These are phyloP conservation scores for Auxenochlorella protothecoides DNA, from an alignment of 139 green algal genomes.

Conservation along the genomic window DNA sequence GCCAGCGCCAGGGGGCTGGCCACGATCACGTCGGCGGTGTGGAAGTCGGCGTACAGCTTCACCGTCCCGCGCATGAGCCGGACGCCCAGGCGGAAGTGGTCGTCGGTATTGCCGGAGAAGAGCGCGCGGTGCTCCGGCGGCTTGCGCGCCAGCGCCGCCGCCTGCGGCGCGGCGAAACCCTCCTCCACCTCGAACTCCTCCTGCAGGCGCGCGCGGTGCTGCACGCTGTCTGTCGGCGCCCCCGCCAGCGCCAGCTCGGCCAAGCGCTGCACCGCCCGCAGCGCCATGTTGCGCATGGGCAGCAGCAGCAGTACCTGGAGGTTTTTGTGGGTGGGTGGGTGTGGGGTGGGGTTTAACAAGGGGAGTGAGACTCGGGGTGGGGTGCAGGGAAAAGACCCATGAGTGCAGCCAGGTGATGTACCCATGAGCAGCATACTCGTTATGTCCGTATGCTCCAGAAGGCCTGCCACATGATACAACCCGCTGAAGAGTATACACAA, in stretches of 20 bases:
- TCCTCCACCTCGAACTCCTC: constrained; percentile 64
- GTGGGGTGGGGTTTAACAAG: too few relatives aligned
- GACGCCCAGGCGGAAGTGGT: constrained; percentile 90
- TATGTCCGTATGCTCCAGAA: too few relatives aligned
- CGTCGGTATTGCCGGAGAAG: constrained; percentile 86
- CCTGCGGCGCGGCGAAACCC: constrained; percentile 8
- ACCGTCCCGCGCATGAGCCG: constrained; percentile 73
- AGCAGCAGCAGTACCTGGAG: constrained; percentile 71
- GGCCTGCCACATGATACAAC: too few relatives aligned
- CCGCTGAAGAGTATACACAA: too few relatives aligned
- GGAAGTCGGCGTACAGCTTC: constrained; percentile 77
- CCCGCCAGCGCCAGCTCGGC: constrained; percentile 60
- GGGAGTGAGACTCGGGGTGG: too few relatives aligned
- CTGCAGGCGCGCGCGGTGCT: constrained; percentile 71
- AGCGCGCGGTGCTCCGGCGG: constrained; percentile 70
- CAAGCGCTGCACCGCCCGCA: constrained; percentile 52
- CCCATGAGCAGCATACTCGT: too few relatives aligned
- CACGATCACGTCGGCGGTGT: constrained; percentile 83
- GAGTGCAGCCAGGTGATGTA: too few relatives aligned
- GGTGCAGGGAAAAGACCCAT: too few relatives aligned
- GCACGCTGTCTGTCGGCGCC: constrained; percentile 58
- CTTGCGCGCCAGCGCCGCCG: constrained; percentile 27
- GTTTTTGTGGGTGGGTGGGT: too few relatives aligned
- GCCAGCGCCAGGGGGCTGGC: constrained; percentile 81
- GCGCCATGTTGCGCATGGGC: constrained; percentile 72